phyloP scores from a whole-genome alignment of 495 filamentous ascomycete species.

The Neurospora sublineolata region DNA sequence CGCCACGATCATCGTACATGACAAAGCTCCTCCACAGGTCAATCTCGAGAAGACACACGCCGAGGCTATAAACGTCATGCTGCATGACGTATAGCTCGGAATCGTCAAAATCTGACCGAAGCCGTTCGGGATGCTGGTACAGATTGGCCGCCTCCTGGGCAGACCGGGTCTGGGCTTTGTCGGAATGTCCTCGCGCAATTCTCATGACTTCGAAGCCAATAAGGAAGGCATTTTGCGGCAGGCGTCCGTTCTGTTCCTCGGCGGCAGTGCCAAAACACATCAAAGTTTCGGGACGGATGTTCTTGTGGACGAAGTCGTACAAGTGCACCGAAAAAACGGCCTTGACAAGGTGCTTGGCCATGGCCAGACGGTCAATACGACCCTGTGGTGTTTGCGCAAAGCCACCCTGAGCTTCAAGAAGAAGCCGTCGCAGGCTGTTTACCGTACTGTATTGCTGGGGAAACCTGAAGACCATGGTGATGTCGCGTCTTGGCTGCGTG shows the following conservation, averaged over 20 bases:
- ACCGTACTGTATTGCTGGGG: background rate
- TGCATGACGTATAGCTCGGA: constrained; percentile 41
- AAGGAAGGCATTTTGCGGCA: constrained; percentile 20
- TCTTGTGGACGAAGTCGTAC: constrained; percentile 46
- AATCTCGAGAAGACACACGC: constrained; percentile 42
- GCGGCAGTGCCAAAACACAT: constrained; percentile 24
- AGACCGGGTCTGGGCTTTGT: constrained; percentile 22
- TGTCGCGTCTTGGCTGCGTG: background rate
- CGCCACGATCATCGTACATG: constrained; percentile 4
- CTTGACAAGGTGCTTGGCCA: constrained; percentile 35
- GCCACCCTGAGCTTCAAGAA: background rate
- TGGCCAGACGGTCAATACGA: constrained; percentile 2
- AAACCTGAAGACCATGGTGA: background rate
- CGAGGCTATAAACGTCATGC: constrained; percentile 48
- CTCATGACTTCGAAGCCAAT: constrained; percentile 43
- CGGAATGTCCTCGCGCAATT: constrained; percentile 1
- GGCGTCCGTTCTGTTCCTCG: background rate
- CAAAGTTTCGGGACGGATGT: constrained; percentile 43
- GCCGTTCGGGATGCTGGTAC: constrained; percentile 46
- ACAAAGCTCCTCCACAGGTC: constrained; percentile 46
- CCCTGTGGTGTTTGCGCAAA: background rate
- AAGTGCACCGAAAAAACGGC: constrained; percentile 41
- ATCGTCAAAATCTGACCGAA: constrained; percentile 25
- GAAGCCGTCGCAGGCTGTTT: background rate
- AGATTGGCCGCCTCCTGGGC: constrained; percentile 36